Evolutionary conservation across 805 yeast species (phyloP), one percentile per base, ranked within the genome.

Genomic region (Ogataea angusta): DNA sequence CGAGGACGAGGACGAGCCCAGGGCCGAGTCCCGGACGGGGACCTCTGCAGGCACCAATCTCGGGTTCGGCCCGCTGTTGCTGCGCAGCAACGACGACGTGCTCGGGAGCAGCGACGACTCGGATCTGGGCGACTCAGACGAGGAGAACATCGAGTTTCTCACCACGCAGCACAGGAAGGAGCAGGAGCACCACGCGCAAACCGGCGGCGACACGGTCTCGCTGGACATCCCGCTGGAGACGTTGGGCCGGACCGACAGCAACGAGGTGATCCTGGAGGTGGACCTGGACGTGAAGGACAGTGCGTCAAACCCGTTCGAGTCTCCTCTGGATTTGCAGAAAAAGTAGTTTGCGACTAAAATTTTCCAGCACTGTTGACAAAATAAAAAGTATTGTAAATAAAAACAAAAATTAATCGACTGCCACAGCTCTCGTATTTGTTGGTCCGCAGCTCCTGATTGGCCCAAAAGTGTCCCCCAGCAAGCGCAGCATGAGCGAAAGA

Each of bases 131-230:
- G 64, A 60, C 34, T 56, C 63, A 0, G 65, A 60, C 40, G 62
- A 59, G 30, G 65, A 62, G 37, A 59, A 59, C 31, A 62, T 62
- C 15, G 64, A 59, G 34, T 51, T 34, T 35, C 28, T 57, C 26
- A 57, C 53, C 2, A 28, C 52, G 4, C 60, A 56, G 41, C 56
- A 53, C 35, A 51, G 47, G 28, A 48, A 45, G 24, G 52, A 53
- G 15, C 49, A 47, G 40, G 37, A 49, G 21, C 36, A 44, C 14
- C 24, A 42, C 16, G 38, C 36, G 45, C 44, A 16, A 36, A 33
- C 34, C 34, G 29, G 24, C 30, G 38, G 31, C 32, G 37, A 13
- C 36, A 42, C 30, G 23, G 41, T 32, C 15, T 35, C 42, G 10
- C 13, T 38, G 24, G 46, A 43, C 38, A 45, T 48, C 13, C 54